Percentiles rank a stretch among this genome's conserved stretches.
These are phyloP conservation scores for Cynara cardunculus DNA, from an alignment of 129 eudicot genomes.

Conservation along the genomic window DNA sequence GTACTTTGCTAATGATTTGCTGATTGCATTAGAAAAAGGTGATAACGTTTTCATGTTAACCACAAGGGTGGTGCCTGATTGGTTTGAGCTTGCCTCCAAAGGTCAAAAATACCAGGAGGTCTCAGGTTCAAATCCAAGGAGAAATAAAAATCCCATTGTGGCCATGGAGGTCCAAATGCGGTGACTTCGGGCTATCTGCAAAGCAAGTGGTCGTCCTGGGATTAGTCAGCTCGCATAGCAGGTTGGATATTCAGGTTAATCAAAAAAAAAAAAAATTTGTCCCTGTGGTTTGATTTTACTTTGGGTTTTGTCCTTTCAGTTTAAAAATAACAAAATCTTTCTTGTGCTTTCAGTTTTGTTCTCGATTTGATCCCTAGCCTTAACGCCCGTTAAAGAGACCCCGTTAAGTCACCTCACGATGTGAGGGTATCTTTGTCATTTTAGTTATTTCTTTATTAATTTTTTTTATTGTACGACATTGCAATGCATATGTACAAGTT, in stretches of 20 bases:
- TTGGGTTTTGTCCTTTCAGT: not conserved
- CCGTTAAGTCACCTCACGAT: not conserved
- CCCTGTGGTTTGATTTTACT: not conserved
- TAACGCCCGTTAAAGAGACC: not conserved
- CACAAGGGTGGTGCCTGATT: too few species aligned
- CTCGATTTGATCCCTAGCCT: not conserved
- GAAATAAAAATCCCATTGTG: too few species aligned
- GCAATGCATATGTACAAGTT: not conserved
- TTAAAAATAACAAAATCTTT: not conserved
- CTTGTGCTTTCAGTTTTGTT: not conserved
- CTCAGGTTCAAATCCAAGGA: too few species aligned
- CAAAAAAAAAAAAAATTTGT: not conserved
- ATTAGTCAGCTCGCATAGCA: too few species aligned
- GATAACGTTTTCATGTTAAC: not conserved
- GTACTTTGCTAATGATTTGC: not conserved
- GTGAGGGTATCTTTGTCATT: not conserved
- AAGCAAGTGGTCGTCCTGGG: too few species aligned
- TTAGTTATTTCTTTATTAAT: not conserved
- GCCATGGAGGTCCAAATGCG: too few species aligned
- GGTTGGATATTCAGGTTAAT: too few species aligned
- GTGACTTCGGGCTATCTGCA: too few species aligned
- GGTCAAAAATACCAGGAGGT: too few species aligned
- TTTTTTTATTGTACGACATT: not conserved
- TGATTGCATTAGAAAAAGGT: not conserved
- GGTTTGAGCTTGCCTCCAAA: too few species aligned